Evolutionary conservation across 176 grass and related monocot genomes (phyloP).

Genomic region (Elymus sibiricus): DNA sequence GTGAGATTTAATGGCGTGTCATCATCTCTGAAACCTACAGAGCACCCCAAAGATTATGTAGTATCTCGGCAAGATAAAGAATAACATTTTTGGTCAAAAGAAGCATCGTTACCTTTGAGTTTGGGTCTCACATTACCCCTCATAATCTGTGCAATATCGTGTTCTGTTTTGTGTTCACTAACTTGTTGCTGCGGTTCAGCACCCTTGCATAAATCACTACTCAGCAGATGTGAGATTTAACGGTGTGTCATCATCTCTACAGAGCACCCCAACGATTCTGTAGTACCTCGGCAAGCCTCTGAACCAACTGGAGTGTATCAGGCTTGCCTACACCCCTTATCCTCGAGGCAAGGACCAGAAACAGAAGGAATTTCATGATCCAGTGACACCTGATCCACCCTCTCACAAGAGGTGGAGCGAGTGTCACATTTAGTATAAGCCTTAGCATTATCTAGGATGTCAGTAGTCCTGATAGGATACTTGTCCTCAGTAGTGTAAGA

Average conservation of each 20-base stretch:
- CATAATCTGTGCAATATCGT: not conserved
- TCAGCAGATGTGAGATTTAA: not conserved
- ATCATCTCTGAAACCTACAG: not conserved
- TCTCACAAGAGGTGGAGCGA: not conserved
- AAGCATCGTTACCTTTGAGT: too few species aligned
- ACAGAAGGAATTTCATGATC: not conserved
- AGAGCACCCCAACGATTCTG: not conserved
- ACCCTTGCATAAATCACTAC: not conserved
- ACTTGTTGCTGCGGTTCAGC: not conserved
- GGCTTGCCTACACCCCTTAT: not conserved
- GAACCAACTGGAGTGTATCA: constrained; percentile 1
- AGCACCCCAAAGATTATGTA: not conserved
- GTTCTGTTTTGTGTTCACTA: not conserved
- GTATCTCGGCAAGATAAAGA: not conserved
- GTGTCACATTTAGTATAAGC: not conserved
- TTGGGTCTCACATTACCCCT: too few species aligned
- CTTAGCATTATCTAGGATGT: not conserved
- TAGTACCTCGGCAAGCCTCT: not conserved
- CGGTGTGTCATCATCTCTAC: not conserved
- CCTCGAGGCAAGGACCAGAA: constrained; percentile 2
- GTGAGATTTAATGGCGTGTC: not conserved
- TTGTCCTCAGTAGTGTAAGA: constrained; percentile 5
- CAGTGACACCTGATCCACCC: not conserved
- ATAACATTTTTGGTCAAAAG: too few species aligned
- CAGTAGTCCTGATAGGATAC: not conserved